Base-by-base conservation (phyloP, 345 rosid genomes). In the Salix dunnii region DNA sequence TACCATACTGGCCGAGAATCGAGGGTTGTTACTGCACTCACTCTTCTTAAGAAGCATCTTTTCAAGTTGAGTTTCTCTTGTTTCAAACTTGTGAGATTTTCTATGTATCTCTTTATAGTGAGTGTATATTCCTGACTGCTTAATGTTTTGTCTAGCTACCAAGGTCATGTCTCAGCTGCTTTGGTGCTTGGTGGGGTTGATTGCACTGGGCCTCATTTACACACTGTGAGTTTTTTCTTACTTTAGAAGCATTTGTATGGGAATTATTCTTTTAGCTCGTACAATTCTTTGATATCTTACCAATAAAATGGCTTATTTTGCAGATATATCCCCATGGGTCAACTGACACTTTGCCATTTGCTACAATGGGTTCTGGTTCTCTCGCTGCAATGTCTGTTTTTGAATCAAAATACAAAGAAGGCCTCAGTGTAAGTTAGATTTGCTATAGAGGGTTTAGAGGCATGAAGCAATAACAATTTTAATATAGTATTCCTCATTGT, bases 301-400 rank as follows among this genome's bases (percentile, higher is more conserved):
- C 49, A 27, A 74, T 75, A 38, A 5, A 49, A 46, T 83, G 76
- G 35, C 68, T 60, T 67, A 14, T 76, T 65, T 58, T 77, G 78
- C 85, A 92, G 97, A 92, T 92, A 78, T 91, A 91, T 77, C 95
- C 97, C 0, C 97, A 91, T 67, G 97, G 96, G 76, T 92, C 96
- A 49, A 89, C 96, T 58, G 95, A 91, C 79, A 91, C 96, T 16
- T 84, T 92, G 78, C 97, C 97, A 74, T 92, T 87, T 70, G 96
- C 97, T 2, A 92, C 97, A 36, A 92, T 92, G 97, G 97, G 95
- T 20, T 92, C 97, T 78, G 95, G 97, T 80, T 91, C 97, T 70
- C 91, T 92, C 62, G 97, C 97, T 79, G 95, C 97, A 53, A 91
- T 92, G 95, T 76, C 94, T 70, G 83, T 89, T 48, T 92, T 92